A percentile compares a stretch with the other conserved stretches of the same genome.
phyloP scores from a whole-genome alignment of 148 eudicot species.

The Tetragonia tetragonoides region DNA sequence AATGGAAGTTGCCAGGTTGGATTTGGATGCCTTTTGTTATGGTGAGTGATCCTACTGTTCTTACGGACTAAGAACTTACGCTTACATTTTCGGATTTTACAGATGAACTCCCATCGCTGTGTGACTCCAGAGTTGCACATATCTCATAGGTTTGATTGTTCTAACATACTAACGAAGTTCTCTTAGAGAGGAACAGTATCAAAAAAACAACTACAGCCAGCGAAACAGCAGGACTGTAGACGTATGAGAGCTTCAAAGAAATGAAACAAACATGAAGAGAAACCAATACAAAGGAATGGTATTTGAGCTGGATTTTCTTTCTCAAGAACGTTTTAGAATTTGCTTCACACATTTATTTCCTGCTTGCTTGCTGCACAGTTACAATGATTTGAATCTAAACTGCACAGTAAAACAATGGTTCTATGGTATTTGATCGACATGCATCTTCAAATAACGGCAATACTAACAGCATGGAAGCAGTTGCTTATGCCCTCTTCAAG shows the following conservation, averaged over 20 bases:
- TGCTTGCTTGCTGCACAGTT: conserved; percentile 10
- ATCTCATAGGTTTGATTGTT: no score
- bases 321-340: background rate
- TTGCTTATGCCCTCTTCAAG: conserved; percentile 22
- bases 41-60: no score
- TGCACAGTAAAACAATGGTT: background rate
- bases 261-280: background rate
- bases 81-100: no score
- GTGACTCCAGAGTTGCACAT: no score
- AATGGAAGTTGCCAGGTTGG: background rate
- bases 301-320: background rate
- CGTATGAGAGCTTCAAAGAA: background rate
- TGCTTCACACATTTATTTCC: background rate
- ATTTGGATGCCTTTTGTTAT: no score
- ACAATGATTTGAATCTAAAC: background rate
- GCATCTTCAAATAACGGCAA: background rate
- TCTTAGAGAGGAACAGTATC: no score
- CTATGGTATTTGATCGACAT: background rate
- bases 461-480: background rate
- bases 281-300: conserved; percentile 10
- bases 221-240: no score
- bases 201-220: no score
- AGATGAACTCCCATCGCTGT: no score
- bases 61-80: no score
- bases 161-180: no score